Conservation (phyloP, 2,329 filamentous ascomycete genomes). For the Apiospora marii region DNA sequence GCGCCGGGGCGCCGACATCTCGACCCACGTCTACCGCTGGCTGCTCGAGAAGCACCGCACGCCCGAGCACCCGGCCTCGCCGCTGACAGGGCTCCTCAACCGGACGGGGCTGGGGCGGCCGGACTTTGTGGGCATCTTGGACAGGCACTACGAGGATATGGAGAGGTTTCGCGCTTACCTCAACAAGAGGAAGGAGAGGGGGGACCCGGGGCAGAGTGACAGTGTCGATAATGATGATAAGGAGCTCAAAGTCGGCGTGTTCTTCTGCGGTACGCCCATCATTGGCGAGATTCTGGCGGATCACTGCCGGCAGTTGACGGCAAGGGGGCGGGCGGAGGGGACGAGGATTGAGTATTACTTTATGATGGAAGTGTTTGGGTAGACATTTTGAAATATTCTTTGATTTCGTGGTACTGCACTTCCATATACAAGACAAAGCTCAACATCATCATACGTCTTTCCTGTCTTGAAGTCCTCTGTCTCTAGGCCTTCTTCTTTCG, state of each 20-base stretch:
- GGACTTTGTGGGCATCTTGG: constrained; percentile 60
- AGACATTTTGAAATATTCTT: background rate
- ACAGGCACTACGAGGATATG: constrained; percentile 63
- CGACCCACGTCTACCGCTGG: constrained; percentile 62
- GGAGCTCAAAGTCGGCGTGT: constrained; percentile 59
- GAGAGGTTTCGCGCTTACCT: constrained; percentile 42
- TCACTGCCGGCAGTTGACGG: constrained; percentile 58
- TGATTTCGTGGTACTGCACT: too few relatives aligned
- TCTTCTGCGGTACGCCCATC: constrained; percentile 63
- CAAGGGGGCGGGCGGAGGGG: constrained; percentile 58
- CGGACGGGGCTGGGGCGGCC: constrained; percentile 62
- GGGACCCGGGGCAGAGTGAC: constrained; percentile 7
- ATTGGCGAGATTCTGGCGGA: constrained; percentile 65
- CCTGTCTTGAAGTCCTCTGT: constrained; percentile 33
- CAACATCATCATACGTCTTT: too few relatives aligned
- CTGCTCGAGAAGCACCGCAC: constrained; percentile 65
- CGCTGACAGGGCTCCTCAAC: constrained; percentile 61
- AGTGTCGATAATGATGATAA: constrained; percentile 40
- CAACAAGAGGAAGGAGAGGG: background rate
- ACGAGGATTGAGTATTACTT: constrained; percentile 63
- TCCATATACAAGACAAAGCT: too few relatives aligned
- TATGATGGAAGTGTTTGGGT: constrained; percentile 65
- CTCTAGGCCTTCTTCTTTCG: constrained; percentile 34
- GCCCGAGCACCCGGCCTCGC: constrained; percentile 56
- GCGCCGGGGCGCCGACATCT: constrained; percentile 53